phyloP scores from a whole-genome alignment of 2,329 filamentous ascomycete species.

The Alternaria novae-zelandiae region DNA sequence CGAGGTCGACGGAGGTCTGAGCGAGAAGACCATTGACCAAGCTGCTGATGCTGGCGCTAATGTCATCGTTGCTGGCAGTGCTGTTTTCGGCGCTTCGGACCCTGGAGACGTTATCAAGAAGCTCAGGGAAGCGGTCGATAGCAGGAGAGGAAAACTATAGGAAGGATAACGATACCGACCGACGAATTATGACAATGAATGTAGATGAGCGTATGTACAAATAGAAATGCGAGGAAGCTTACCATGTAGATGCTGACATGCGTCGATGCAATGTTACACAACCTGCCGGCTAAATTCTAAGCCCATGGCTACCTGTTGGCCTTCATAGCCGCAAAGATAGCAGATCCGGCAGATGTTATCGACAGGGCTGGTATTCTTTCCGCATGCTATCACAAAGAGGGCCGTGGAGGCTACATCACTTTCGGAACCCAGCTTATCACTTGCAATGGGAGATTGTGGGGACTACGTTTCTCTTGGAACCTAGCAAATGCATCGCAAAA shows the following conservation, averaged over 20 bases:
- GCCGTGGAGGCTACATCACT: neutral
- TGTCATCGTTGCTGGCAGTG: conserved; percentile 95
- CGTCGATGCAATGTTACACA: conserved; percentile 11
- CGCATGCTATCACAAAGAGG: neutral
- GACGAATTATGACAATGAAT: neutral
- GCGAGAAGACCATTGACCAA: conserved; percentile 86
- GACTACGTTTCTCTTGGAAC: neutral
- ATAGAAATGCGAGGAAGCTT: neutral
- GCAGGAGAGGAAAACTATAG: conserved; percentile 52
- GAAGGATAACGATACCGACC: neutral
- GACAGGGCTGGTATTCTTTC: neutral
- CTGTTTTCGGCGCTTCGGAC: conserved; percentile 91
- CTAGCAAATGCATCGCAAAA: neutral
- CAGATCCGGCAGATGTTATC: neutral
- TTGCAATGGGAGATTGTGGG: neutral
- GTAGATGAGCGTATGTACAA: neutral
- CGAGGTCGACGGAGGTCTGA: conserved; percentile 93
- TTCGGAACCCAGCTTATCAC: neutral
- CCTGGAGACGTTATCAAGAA: conserved; percentile 85
- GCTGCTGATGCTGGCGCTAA: conserved; percentile 96
- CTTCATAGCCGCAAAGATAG: neutral
- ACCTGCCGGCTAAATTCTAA: conserved; percentile 3
- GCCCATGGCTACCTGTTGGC: neutral
- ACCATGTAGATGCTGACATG: conserved; percentile 11
- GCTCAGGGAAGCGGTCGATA: conserved; percentile 80